Evolutionary conservation across 179 eudicot species (phyloP), one percentile per base, ranked within the genome.

Genomic region (Heliamphora ciliata): DNA sequence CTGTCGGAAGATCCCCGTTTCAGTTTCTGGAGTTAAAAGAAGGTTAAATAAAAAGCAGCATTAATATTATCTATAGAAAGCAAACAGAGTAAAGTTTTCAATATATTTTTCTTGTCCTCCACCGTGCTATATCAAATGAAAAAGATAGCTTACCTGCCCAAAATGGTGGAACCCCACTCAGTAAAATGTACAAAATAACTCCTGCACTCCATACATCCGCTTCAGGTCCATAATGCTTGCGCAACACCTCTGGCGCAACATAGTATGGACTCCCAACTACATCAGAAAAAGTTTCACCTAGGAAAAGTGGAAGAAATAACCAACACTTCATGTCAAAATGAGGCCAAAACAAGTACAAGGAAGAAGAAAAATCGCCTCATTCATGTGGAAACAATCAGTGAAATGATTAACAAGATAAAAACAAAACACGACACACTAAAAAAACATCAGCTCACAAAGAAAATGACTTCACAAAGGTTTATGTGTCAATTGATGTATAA

Each of bases 171-270:
- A 31, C 40, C 40, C 40, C 40, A 31, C 40, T 31, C 40, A 31
- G 40, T 31, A 31, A 31, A 31, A 31, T 31, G 40, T 31, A 31
- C 40, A 31, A 31, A 31, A 31, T 31, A 31, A 31, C 40, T 0
- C 40, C 40, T 31, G 40, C 40, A 31, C 40, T 31, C 40, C 40
- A 31, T 31, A 31, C 40, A 31, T 31, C 40, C 40, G 40, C 40
- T 31, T 31, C 40, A 31, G 40, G 40, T 31, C 40, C 40, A 31
- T 31, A 87, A 82, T 83, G 85, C 79, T 87, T 87, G 60, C 85
- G 88, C 63, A 87, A 63, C n/a, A 87, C 88, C 82, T 87, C 90
- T 59, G 90, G 90, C 52, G 90, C 90, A 79, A 87, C 88, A n/a
- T 87, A 87, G 84, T 84, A 87, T 46, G 90, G 86, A 74, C 88